Evolutionary conservation across 441 rosid species (phyloP).

Genomic region (Croton setiger): DNA sequence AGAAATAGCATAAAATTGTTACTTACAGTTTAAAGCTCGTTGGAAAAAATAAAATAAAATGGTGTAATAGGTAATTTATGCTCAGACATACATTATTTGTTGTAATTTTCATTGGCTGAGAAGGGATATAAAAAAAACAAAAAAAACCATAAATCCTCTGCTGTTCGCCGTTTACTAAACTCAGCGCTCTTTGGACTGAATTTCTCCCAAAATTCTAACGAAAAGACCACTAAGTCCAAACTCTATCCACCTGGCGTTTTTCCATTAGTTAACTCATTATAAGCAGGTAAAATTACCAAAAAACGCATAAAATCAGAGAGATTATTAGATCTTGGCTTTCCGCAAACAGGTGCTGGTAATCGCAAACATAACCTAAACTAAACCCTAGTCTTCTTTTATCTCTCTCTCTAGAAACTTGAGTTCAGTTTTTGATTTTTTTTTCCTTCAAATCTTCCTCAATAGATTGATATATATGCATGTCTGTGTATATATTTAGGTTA

Average conservation of each 20-base stretch:
- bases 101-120: neutral
- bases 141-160: neutral
- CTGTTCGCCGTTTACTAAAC: neutral
- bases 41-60: too few species aligned
- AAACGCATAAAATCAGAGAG: neutral
- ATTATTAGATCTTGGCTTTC: slow-evolving; percentile 1
- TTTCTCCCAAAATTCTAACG: neutral
- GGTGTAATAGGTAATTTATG: too few species aligned
- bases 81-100: neutral
- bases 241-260: neutral
- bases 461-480: neutral
- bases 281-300: slow-evolving; percentile 2
- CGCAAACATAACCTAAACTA: slow-evolving; percentile 15
- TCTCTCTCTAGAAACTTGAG: neutral
- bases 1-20: too few species aligned
- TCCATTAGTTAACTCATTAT: neutral
- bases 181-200: neutral
- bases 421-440: slow-evolving; percentile 4
- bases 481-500: neutral
- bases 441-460: neutral
- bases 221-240: slow-evolving; percentile 12
- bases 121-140: neutral
- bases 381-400: slow-evolving; percentile 13
- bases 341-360: neutral
- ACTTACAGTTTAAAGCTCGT: too few species aligned